phyloP scores from a whole-genome alignment of 495 filamentous ascomycete genomes.

The Daldinia concentrica region DNA sequence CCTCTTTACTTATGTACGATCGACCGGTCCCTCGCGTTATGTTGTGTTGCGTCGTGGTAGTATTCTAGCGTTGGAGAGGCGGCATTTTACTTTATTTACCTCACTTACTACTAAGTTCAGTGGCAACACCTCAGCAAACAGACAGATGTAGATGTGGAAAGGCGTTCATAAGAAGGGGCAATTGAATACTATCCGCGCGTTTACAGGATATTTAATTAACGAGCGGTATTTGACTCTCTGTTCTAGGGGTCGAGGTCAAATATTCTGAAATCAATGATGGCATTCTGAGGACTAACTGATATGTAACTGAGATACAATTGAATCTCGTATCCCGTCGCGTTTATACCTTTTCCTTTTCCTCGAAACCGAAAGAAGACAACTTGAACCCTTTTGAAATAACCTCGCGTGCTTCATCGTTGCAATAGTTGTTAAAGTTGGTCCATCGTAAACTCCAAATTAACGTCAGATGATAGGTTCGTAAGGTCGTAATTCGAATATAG shows the following conservation, averaged over 20 bases:
- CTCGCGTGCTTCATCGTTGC: neutral
- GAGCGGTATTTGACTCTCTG: neutral
- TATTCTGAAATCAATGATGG: neutral
- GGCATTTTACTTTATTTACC: conserved; percentile 3
- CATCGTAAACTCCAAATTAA: neutral
- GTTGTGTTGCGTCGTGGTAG: neutral
- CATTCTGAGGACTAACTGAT: neutral
- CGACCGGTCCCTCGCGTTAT: neutral
- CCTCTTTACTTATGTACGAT: neutral
- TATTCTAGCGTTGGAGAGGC: conserved; percentile 6
- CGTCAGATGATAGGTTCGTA: no score
- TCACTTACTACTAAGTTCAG: conserved; percentile 9
- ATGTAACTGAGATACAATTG: neutral
- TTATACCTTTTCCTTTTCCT: neutral
- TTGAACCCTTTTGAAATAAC: neutral
- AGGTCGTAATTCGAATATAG: no score
- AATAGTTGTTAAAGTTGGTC: neutral
- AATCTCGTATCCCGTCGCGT: neutral
- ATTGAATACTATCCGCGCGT: conserved; percentile 38
- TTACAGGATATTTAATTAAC: neutral
- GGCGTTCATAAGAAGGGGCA: conserved; percentile 38
- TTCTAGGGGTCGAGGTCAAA: neutral
- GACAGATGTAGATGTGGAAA: conserved; percentile 34
- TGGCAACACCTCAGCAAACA: conserved; percentile 8
- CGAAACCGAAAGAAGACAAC: neutral